Evolutionary conservation across 768 basidiomycete species (phyloP).

Genomic region (Calocybe indica): DNA sequence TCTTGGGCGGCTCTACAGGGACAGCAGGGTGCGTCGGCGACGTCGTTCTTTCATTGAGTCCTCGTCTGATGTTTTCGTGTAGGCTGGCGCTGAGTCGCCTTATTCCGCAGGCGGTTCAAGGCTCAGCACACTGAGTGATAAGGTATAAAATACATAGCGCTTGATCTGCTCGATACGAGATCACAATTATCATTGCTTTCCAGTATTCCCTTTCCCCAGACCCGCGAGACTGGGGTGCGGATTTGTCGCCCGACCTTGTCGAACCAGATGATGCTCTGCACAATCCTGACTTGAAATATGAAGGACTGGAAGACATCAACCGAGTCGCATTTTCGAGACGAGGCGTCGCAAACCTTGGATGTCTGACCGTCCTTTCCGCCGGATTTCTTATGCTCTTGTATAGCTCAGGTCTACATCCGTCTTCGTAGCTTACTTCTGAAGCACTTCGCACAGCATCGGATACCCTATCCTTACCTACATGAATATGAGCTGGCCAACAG

Average conservation of each 20-base stretch:
- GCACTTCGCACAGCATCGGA: constrained; percentile 26
- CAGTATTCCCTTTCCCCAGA: constrained; percentile 65
- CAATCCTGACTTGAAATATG: constrained; percentile 43
- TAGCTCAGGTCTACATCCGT: constrained; percentile 14
- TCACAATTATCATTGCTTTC: not conserved
- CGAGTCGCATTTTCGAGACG: constrained; percentile 47
- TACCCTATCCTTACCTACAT: constrained; percentile 38
- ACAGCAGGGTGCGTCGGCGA: constrained; percentile 30
- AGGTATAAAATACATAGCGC: constrained; percentile 18
- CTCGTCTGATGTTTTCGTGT: not conserved
- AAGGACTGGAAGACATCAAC: constrained; percentile 21
- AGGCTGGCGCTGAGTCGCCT: constrained; percentile 33
- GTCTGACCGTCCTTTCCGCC: constrained; percentile 48
- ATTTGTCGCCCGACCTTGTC: constrained; percentile 44
- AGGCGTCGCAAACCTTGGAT: constrained; percentile 70
- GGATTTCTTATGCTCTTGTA: constrained; percentile 55
- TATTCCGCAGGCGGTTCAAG: constrained; percentile 39
- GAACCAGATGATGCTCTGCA: constrained; percentile 74
- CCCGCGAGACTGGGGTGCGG: constrained; percentile 60
- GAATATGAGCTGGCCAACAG: not conserved
- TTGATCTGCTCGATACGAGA: not conserved
- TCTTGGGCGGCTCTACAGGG: constrained; percentile 27
- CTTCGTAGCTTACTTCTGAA: not conserved
- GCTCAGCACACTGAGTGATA: constrained; percentile 38
- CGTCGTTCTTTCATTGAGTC: not conserved